Base-by-base conservation (phyloP, 352 stramenopile genomes). In the Phytophthora chlamydospora region DNA sequence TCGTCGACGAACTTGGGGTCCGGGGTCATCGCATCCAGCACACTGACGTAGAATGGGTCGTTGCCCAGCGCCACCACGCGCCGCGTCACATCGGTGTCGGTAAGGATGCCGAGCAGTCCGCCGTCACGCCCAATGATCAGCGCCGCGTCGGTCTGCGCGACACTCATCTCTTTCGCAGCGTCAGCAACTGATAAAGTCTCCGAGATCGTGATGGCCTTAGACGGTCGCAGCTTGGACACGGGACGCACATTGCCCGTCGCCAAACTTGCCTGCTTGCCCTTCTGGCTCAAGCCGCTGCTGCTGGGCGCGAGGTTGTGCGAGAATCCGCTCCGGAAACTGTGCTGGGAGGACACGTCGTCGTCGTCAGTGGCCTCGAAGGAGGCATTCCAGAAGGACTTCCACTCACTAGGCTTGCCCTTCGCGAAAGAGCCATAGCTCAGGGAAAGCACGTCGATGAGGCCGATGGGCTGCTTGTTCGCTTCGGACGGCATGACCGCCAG, bases 91-190 rank as follows among this genome's bases (percentile, higher is more conserved):
- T 96, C 88, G 12, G 88, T 96, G 45, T 99, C 97, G 11, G 96
- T 99, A 43, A 99, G 78, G 63, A 99, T 99, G 50, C 97, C 97
- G 35, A 89, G 76, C 21, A 99, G 77, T 6, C 82, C 89, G 19
- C 96, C 96, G 41, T 92, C 78, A 3, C 83, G 66, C 21, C 88
- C 93, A 53, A 98, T 92, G 19, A 99, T 88, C 11, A 99, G 77
- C 4, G 96, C 93, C 3, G 96, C 94, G 53, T 98, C 95, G 4
- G 90, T 91, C 55, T 98, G 83, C 27, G 96, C 90, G 24, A 81
- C 62, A 24, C 87, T 85, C 75, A 99, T 95, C 61, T 97, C 88
- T 55, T 92, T 81, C 0, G 88, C 89, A 10, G 97, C 91, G 19
- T 97, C 81, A 0, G 94, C 77, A 19, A 99, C 91, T 0, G 78